These are phyloP conservation scores for Parachlorella kessleri DNA, from an alignment of 139 green algal species.

Conservation along the genomic window DNA sequence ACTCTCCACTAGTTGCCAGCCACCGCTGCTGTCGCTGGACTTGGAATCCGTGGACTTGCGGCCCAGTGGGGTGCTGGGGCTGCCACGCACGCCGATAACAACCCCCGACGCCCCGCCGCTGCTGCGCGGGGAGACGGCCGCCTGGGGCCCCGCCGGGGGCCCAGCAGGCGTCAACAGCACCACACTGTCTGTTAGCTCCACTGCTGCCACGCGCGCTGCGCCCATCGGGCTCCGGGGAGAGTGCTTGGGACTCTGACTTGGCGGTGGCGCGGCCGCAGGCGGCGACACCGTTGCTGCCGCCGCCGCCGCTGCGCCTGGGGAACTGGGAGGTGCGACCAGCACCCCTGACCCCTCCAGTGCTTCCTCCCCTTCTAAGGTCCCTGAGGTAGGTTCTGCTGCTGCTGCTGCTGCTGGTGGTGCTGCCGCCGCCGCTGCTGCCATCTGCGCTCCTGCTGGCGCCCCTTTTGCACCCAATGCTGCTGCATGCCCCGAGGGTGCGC, in stretches of 20 bases:
- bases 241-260: no score
- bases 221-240: no score
- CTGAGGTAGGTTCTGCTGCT: no score
- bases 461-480: neutral
- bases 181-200: constrained; percentile 12
- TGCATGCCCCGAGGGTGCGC: neutral
- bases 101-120: no score
- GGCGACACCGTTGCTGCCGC: no score
- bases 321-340: no score
- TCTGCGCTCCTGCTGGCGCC: neutral
- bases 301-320: no score
- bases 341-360: no score
- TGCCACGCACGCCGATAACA: no score
- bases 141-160: no score
- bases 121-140: no score
- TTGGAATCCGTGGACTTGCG: constrained; percentile 17
- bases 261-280: neutral
- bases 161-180: constrained; percentile 8
- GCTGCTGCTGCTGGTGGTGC: neutral
- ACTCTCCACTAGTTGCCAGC: constrained; percentile 21
- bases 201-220: neutral
- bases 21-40: constrained; percentile 11
- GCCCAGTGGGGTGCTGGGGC: neutral
- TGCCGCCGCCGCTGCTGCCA: neutral
- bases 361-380: no score